Evolutionary conservation across 2,329 filamentous ascomycete species (phyloP).

Genomic region (Botrytis sinoallii): DNA sequence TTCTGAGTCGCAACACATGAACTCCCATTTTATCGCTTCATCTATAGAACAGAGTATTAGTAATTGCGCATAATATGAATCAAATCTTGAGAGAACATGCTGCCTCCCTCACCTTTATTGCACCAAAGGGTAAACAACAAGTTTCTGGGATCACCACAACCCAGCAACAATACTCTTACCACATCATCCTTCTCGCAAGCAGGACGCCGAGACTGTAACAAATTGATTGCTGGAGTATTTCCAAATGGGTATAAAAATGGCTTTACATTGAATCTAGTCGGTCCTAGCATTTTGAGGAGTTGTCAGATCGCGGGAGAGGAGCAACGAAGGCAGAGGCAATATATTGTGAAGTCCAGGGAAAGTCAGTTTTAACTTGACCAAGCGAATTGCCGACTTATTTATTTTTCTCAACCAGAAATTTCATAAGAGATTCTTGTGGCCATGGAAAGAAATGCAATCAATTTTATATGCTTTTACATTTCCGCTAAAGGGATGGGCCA

Average conservation of each 20-base stretch:
- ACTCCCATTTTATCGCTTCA: neutral
- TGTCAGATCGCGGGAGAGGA: too few relatives aligned
- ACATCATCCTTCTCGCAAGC: neutral
- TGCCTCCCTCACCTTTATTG: neutral
- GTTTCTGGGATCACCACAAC: slow-evolving; percentile 24
- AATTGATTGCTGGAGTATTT: slow-evolving; percentile 20
- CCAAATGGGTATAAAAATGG: slow-evolving; percentile 20
- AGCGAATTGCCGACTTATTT: neutral
- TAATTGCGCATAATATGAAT: rapidly evolving
- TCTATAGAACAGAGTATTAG: neutral
- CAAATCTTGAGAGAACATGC: neutral
- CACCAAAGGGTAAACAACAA: slow-evolving; percentile 21
- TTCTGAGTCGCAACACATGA: slow-evolving; percentile 8
- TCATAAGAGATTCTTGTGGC: too few relatives aligned
- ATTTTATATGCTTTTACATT: neutral
- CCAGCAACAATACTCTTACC: slow-evolving; percentile 19
- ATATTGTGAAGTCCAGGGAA: neutral
- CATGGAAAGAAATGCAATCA: neutral
- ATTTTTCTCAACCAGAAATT: neutral
- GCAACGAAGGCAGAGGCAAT: neutral
- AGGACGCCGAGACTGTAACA: slow-evolving; percentile 11
- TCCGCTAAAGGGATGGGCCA: neutral
- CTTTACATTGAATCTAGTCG: neutral
- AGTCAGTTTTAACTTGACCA: neutral
- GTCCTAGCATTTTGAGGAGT: slow-evolving; percentile 1